Evolutionary conservation across 176 grass and related monocot genomes (phyloP), one percentile per base, ranked within the genome.

Genomic region (Cymbopogon citratus): DNA sequence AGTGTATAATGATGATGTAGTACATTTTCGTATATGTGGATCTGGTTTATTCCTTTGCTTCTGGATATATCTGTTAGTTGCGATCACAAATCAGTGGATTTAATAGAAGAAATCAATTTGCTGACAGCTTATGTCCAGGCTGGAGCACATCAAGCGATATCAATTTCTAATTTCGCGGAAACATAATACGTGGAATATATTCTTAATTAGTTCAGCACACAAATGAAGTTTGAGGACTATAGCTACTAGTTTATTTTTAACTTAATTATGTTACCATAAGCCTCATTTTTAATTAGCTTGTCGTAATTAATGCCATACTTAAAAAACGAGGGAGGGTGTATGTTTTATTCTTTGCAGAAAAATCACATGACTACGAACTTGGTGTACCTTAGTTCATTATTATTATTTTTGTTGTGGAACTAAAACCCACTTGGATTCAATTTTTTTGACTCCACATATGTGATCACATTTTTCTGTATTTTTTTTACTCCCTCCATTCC

Each of bases 1-100:
- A n/a, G n/a, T 21, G 51, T n/a, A 13, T 19, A 33, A 33, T 79
- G 43, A 86, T 73, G 68, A 51, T 66, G 71, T 56, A n/a, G 54
- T n/a, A 24, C 39, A 60, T 79, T 62, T 74, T 64, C 26, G 23
- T 16, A 18, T 14, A 6, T 19, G 64, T 76, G 82, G 69, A 26
- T 26, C 19, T 76, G 25, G 64, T 76, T 65, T 34, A 3, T 14
- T 70, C 77, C 63, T 39, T 14, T 70, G 76, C 52, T 39, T 67
- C 9, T 19, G 52, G n/a, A 12, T 4, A n/a, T 19, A 28, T 63
- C 34, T 25, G 5, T 18, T 25, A 5, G 82, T 71, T 85, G 24
- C 6, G 76, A 81, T 62, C 34, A 34, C 33, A 24, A 34, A 89
- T 43, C 29, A 18, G 5, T 63, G 77, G 61, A 63, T 65, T 73